Conservation (phyloP, 2,329 filamentous ascomycete genomes). For the Tolypocladium ophioglossoides region DNA sequence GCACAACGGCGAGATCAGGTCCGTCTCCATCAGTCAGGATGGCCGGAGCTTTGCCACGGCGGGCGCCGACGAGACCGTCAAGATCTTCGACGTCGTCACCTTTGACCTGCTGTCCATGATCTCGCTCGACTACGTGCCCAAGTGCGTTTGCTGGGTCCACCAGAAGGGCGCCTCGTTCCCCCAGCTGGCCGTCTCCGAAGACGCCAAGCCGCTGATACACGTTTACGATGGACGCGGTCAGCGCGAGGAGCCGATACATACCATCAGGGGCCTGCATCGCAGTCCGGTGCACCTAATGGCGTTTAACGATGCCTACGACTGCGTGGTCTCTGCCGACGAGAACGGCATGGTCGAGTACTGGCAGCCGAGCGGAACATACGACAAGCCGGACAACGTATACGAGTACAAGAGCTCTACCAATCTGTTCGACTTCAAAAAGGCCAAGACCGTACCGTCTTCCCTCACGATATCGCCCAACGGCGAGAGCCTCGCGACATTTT, state of each 20-base stretch:
- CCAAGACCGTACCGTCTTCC: conserved; percentile 73
- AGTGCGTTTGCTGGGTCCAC: conserved; percentile 87
- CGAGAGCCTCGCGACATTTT: conserved; percentile 77
- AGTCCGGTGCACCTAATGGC: conserved; percentile 73
- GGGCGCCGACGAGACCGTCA: conserved; percentile 66
- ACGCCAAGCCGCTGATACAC: conserved; percentile 59
- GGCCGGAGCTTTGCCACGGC: conserved; percentile 89
- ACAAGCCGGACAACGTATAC: conserved; percentile 88
- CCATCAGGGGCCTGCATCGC: conserved; percentile 68
- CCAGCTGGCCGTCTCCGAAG: conserved; percentile 72
- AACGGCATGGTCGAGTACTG: conserved; percentile 96
- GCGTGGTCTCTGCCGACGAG: conserved; percentile 81
- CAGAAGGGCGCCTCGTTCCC: conserved; percentile 78
- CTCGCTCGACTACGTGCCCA: conserved; percentile 63
- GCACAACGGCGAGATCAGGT: conserved; percentile 74
- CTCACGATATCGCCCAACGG: conserved; percentile 81
- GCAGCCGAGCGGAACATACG: conserved; percentile 68
- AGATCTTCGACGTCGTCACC: conserved; percentile 73
- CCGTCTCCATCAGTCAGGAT: conserved; percentile 78
- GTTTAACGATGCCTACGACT: conserved; percentile 83
- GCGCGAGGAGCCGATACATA: conserved; percentile 64
- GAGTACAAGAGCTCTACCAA: conserved; percentile 89
- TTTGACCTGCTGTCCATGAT: conserved; percentile 83
- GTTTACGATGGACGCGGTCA: conserved; percentile 89
- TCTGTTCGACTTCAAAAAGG: conserved; percentile 94